Percentiles rank a stretch among this genome's conserved stretches.
Evolutionary conservation across 176 grass and related monocot species (phyloP).

Genomic region (Triticum aestivum): DNA sequence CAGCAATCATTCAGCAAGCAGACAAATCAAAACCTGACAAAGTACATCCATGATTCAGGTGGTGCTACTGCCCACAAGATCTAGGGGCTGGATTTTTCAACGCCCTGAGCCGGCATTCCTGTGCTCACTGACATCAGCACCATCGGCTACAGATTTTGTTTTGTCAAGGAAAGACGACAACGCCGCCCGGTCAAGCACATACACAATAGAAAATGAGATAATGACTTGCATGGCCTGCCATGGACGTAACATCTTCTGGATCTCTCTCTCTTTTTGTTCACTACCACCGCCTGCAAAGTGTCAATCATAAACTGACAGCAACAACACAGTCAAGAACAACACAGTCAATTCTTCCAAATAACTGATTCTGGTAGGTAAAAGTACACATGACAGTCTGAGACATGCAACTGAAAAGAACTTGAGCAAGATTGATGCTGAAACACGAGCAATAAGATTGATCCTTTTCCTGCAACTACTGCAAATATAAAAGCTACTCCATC

Average conservation of each 20-base stretch:
- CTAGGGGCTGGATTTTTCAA: background rate
- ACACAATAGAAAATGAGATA: background rate
- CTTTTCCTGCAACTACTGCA: constrained; percentile 21
- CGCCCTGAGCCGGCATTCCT: background rate
- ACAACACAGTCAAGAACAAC: background rate
- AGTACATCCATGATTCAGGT: background rate
- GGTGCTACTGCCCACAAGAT: background rate
- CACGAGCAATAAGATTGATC: background rate
- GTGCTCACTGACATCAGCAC: background rate
- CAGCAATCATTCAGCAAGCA: constrained; percentile 26
- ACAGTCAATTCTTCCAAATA: background rate
- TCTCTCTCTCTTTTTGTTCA: constrained; percentile 11
- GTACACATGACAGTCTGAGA: no score
- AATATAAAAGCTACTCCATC: background rate
- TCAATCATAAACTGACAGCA: constrained; percentile 10
- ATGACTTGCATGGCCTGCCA: background rate
- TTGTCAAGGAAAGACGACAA: constrained; percentile 18
- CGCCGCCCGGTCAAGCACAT: background rate
- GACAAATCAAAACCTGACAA: background rate
- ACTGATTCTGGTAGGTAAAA: background rate
- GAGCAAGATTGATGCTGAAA: background rate
- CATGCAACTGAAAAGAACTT: no score
- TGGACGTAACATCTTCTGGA: background rate
- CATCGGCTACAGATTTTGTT: background rate
- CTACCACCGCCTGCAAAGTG: background rate